A percentile compares a stretch with the other conserved stretches of the same genome.
Evolutionary conservation across 768 basidiomycete genomes (phyloP).

Genomic region (Suillus ampliporus): DNA sequence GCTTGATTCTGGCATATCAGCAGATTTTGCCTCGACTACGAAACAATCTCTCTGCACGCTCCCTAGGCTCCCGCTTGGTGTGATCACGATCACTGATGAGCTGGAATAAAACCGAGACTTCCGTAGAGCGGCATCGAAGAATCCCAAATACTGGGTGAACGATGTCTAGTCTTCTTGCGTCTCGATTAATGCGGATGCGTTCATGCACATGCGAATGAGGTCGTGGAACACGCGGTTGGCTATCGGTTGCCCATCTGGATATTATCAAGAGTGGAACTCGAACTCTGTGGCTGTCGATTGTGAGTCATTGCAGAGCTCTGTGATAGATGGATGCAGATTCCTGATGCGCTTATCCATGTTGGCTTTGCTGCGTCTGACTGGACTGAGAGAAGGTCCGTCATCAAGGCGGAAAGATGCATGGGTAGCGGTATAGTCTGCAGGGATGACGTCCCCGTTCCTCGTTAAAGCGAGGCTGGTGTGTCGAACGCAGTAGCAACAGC

Average conservation of each 20-base stretch:
- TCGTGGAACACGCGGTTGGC: too few species aligned
- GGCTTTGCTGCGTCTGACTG: neutral
- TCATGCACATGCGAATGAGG: too few species aligned
- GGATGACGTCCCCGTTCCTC: neutral
- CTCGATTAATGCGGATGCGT: too few species aligned
- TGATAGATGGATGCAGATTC: neutral
- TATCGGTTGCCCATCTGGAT: too few species aligned
- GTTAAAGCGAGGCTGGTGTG: neutral
- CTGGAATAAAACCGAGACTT: too few species aligned
- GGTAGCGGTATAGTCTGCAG: neutral
- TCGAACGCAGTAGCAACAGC: neutral
- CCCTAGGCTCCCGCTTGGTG: neutral
- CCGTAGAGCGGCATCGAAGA: neutral
- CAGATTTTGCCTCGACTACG: neutral
- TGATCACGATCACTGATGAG: too few species aligned
- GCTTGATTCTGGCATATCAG: neutral
- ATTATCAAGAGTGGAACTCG: too few species aligned
- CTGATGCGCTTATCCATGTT: neutral
- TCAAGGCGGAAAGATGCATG: neutral
- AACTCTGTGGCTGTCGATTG: neutral
- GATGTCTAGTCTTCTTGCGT: too few species aligned
- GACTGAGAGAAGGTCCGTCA: too few species aligned
- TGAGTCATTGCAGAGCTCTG: neutral
- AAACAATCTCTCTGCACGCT: neutral
- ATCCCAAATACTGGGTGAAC: neutral